A percentile compares a stretch with the other conserved stretches of the same genome.
These are phyloP conservation scores for Salvia splendens DNA, from an alignment of 257 asterid genomes.

Conservation along the genomic window DNA sequence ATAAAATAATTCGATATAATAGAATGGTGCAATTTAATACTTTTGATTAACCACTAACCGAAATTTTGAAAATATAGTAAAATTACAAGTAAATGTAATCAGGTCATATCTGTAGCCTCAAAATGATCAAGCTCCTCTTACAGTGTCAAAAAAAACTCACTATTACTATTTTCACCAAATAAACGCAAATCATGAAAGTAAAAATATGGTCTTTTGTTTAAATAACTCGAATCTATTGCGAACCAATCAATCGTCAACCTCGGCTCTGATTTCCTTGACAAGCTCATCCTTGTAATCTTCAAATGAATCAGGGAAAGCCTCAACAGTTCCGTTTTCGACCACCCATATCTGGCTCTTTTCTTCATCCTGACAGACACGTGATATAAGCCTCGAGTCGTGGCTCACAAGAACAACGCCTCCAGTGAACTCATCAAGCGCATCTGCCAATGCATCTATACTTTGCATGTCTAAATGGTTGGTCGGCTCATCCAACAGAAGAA, in stretches of 20 bases:
- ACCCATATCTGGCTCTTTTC: slow-evolving; percentile 65
- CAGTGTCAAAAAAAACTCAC: slow-evolving; percentile 14
- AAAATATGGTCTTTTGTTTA: slow-evolving; percentile 8
- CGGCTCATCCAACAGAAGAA: slow-evolving; percentile 66
- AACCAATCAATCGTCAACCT: slow-evolving; percentile 52
- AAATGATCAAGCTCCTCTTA: too few relatives aligned
- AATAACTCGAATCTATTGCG: not conserved
- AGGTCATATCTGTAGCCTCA: too few relatives aligned
- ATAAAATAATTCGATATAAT: too few relatives aligned
- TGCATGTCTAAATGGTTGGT: slow-evolving; percentile 82
- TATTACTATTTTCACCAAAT: not conserved
- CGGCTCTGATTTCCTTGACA: slow-evolving; percentile 56
- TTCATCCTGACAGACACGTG: slow-evolving; percentile 64
- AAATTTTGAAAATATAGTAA: slow-evolving; percentile 1
- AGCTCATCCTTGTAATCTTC: slow-evolving; percentile 74
- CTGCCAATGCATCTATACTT: slow-evolving; percentile 71
- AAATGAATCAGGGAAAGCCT: slow-evolving; percentile 51
- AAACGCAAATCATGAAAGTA: not conserved
- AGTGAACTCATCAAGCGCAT: slow-evolving; percentile 69
- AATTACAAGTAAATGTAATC: slow-evolving; percentile 8
- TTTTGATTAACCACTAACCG: too few relatives aligned
- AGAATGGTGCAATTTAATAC: too few relatives aligned
- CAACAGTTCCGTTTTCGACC: slow-evolving; percentile 66
- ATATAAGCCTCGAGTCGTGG: slow-evolving; percentile 68
- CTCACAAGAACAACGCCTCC: slow-evolving; percentile 76